Base-by-base conservation (phyloP, 345 rosid genomes). In the Acer saccharum region DNA sequence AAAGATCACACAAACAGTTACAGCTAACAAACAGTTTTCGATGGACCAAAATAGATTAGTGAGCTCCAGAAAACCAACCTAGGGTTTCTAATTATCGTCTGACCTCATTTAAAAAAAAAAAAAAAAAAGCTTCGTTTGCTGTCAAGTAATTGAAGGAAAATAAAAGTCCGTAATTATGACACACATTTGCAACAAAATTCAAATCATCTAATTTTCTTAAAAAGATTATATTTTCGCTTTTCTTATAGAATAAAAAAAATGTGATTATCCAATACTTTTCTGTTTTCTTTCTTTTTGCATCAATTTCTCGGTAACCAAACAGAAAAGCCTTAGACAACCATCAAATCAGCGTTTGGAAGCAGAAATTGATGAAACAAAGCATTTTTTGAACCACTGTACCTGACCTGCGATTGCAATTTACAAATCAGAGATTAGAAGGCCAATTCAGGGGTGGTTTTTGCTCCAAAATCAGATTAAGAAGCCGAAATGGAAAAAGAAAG, bases 321-420 rank as follows among this genome's bases (percentile, higher is more conserved):
- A 41, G 43, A 29, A 54, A 57, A 57, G 0, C 20, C 20, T 60
- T 70, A 17, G 21, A 50, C 67, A 39, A 23, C 17, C n/a, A 58
- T 18, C 21, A 72, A 65, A 74, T 13, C 41, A 32, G 4, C 27
- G 58, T 63, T 3, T 7, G 32, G 41, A 57, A 43, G 39, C 11
- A 39, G n/a, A 69, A 48, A 69, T 39, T 12, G 16, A 8, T 25
- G 39, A 76, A 23, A 29, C 10, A 52, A 58, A 2, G 4, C 8
- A 71, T 58, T 35, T 35, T 63, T 12, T 4, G 27, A 54, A 21
- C 7, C 18, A 6, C 20, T 7, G 25, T 43, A 76, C 83, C 83
- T 72, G 62, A 70, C 75, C 55, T 54, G 20, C 23, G 69, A 75
- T 71, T 9, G 32, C 29, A 60, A 32, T 44, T 10, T 50, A 64